A percentile compares a stretch with the other conserved stretches of the same genome.
Evolutionary conservation across 2,329 filamentous ascomycete species (phyloP).

Genomic region (Phoma sp.): DNA sequence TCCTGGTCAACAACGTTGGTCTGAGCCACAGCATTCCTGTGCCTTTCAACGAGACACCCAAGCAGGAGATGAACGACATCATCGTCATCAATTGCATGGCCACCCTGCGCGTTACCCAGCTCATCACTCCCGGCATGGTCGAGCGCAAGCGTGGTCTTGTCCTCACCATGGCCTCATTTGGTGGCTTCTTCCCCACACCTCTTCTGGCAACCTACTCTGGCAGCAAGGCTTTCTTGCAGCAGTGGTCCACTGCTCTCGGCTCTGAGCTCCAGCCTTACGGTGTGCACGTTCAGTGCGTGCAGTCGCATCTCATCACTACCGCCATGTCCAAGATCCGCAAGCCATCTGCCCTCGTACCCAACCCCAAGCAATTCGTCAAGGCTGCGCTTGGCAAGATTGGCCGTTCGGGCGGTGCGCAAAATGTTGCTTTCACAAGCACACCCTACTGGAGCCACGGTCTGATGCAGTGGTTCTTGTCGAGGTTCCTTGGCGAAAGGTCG

Average conservation of each 20-base stretch:
- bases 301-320: constrained; percentile 91
- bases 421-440: constrained; percentile 81
- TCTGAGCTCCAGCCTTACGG: constrained; percentile 81
- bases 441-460: constrained; percentile 92
- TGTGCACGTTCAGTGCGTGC: constrained; percentile 87
- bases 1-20: constrained; percentile 97
- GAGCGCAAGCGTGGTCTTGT: constrained; percentile 85
- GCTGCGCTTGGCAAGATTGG: constrained; percentile 82
- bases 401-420: constrained; percentile 75
- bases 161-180: constrained; percentile 97
- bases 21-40: constrained; percentile 93
- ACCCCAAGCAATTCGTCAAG: constrained; percentile 80
- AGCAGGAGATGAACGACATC: constrained; percentile 84
- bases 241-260: constrained; percentile 88
- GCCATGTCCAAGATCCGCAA: constrained; percentile 97
- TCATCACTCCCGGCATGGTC: constrained; percentile 84
- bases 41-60: constrained; percentile 79
- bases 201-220: constrained; percentile 95
- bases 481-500: constrained; percentile 65
- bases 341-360: constrained; percentile 78
- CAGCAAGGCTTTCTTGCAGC: constrained; percentile 96
- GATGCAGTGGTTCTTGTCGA: constrained; percentile 80
- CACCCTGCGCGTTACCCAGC: constrained; percentile 85
- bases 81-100: constrained; percentile 94
- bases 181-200: constrained; percentile 88